Percentiles rank a stretch among this genome's conserved stretches.
These are phyloP conservation scores for Davidsoniella eucalypti DNA, from an alignment of 2,329 filamentous ascomycete species.

Conservation along the genomic window DNA sequence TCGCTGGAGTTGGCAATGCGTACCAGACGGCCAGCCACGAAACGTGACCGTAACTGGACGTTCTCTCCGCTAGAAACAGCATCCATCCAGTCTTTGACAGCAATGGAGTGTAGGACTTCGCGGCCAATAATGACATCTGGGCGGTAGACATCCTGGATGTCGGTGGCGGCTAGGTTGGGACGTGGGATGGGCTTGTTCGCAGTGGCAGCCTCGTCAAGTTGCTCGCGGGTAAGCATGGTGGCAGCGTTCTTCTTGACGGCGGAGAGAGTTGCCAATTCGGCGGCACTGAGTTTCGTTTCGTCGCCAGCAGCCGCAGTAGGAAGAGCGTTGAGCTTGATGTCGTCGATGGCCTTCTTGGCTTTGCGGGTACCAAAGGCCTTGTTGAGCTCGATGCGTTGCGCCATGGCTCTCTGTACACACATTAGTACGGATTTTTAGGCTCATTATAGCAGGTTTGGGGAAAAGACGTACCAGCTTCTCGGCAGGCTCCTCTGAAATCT, in stretches of 20 bases:
- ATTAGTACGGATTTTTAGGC: slow-evolving; percentile 14
- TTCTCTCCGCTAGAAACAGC: slow-evolving; percentile 40
- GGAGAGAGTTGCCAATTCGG: slow-evolving; percentile 43
- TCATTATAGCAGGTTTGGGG: background rate
- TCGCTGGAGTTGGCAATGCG: slow-evolving; percentile 36
- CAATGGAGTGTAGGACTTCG: slow-evolving; percentile 49
- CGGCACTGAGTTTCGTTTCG: slow-evolving; percentile 35
- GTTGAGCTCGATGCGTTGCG: slow-evolving; percentile 52
- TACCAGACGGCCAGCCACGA: slow-evolving; percentile 46
- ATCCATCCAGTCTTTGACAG: slow-evolving; percentile 60
- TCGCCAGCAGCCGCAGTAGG: slow-evolving; percentile 24
- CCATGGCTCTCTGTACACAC: slow-evolving; percentile 33
- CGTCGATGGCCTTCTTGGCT: slow-evolving; percentile 59
- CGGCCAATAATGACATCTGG: slow-evolving; percentile 47
- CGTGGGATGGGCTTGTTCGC: slow-evolving; percentile 56
- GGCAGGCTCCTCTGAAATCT: slow-evolving; percentile 26
- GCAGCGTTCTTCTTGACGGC: slow-evolving; percentile 44
- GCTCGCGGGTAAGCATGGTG: slow-evolving; percentile 49
- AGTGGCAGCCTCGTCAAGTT: slow-evolving; percentile 48
- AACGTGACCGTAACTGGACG: slow-evolving; percentile 42
- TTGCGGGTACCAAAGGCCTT: slow-evolving; percentile 75
- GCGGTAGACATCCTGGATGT: slow-evolving; percentile 58
- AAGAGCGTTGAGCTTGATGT: slow-evolving; percentile 57
- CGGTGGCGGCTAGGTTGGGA: slow-evolving; percentile 49
- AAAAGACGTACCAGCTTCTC: slow-evolving; percentile 13